Percentiles rank a stretch among this genome's conserved stretches.
Evolutionary conservation across 257 asterid species (phyloP).

Genomic region (Salvia hispanica): DNA sequence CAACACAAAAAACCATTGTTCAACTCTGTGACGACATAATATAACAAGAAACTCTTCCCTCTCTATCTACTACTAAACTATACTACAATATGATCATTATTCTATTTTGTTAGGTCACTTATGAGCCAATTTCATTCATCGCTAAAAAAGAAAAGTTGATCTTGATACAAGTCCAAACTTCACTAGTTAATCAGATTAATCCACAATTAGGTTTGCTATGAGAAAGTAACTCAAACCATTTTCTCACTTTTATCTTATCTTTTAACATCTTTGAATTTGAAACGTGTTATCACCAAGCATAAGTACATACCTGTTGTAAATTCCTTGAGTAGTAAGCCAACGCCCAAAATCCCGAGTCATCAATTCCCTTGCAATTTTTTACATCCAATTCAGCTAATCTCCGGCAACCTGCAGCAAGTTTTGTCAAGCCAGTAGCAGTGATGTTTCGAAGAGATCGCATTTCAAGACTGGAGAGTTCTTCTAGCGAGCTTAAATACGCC

Average conservation of each 20-base stretch:
- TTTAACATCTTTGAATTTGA: not conserved
- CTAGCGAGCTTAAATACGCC: slow-evolving; percentile 45
- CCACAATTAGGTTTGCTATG: too few relatives aligned
- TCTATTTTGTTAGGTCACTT: not conserved
- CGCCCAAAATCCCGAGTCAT: slow-evolving; percentile 72
- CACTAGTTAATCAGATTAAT: too few relatives aligned
- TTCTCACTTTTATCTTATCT: not conserved
- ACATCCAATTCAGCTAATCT: slow-evolving; percentile 65
- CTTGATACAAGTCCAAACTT: not conserved
- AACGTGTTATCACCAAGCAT: not conserved
- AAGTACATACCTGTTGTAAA: slow-evolving; percentile 59
- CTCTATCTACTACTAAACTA: too few relatives aligned
- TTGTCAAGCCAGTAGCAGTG: slow-evolving; percentile 57
- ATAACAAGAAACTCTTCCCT: too few relatives aligned
- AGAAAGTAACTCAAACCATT: too few relatives aligned
- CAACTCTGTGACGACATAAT: too few relatives aligned
- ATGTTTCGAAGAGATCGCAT: slow-evolving; percentile 52
- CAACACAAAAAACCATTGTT: too few relatives aligned
- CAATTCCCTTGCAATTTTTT: slow-evolving; percentile 53
- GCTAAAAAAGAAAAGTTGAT: not conserved
- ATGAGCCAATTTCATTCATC: not conserved
- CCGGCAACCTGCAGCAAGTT: slow-evolving; percentile 65
- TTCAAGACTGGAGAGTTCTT: slow-evolving; percentile 54
- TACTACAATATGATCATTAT: not conserved
- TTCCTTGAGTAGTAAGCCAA: slow-evolving; percentile 63